Evolutionary conservation across 352 stramenopile species (phyloP).

Genomic region (Globisporangium paroecandrum): DNA sequence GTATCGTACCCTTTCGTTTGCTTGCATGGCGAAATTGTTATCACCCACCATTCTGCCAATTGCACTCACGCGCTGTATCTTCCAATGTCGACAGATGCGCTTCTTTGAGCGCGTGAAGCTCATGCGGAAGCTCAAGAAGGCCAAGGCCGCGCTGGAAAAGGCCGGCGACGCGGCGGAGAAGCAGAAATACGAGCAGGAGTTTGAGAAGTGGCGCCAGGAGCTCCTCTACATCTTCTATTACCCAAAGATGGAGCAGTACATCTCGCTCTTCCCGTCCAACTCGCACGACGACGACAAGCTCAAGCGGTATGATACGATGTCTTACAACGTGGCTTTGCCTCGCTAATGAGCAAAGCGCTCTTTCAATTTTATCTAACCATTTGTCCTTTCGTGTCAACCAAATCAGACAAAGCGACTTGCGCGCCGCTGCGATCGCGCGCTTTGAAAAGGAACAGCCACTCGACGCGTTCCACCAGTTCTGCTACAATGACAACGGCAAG

Average conservation of each 20-base stretch:
- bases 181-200: constrained; percentile 31
- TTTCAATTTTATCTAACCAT: not conserved
- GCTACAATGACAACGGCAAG: constrained; percentile 53
- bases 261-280: constrained; percentile 61
- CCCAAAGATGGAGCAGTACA: constrained; percentile 63
- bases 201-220: constrained; percentile 48
- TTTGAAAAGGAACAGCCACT: constrained; percentile 56
- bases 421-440: constrained; percentile 34
- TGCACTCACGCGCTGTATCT: not conserved
- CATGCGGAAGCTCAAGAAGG: constrained; percentile 75
- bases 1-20: constrained; percentile 21
- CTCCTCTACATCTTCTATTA: constrained; percentile 87
- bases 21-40: not conserved
- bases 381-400: not conserved
- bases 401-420: constrained; percentile 42
- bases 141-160: constrained; percentile 44
- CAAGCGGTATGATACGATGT: constrained; percentile 22
- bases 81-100: constrained; percentile 35
- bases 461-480: constrained; percentile 74
- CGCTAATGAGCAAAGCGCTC: not conserved
- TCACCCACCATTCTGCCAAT: not conserved
- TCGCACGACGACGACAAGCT: constrained; percentile 50
- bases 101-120: constrained; percentile 85
- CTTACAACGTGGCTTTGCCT: not conserved
- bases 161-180: constrained; percentile 39